A percentile compares a stretch with the other conserved stretches of the same genome.
Evolutionary conservation across 2,329 filamentous ascomycete genomes (phyloP).

Genomic region (Alternaria triticina): DNA sequence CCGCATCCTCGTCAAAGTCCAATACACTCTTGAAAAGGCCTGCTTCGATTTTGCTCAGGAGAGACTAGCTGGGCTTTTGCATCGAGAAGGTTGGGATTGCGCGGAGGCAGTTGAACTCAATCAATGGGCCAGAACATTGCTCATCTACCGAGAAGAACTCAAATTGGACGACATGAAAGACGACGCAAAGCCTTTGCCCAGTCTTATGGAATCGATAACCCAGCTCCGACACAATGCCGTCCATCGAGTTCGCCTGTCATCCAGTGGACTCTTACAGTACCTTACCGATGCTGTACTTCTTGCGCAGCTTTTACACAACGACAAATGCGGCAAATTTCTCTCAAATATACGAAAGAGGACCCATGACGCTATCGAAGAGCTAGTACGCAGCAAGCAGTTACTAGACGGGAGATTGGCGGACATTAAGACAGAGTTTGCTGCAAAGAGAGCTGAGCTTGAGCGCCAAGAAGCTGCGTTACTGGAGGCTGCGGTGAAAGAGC

Average conservation of each 20-base stretch:
- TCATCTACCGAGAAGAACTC: background rate
- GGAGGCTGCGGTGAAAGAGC: background rate
- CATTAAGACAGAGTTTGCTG: background rate
- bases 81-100: background rate
- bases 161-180: background rate
- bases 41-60: background rate
- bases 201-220: background rate
- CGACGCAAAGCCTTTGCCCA: background rate
- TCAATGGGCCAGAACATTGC: background rate
- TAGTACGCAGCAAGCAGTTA: background rate
- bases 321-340: background rate
- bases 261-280: background rate
- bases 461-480: background rate
- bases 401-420: background rate
- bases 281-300: background rate
- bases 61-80: background rate
- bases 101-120: constrained; percentile 2
- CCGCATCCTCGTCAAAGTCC: background rate
- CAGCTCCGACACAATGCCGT: constrained; percentile 1
- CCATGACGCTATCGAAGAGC: background rate
- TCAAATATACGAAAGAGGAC: background rate
- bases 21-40: background rate
- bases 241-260: constrained; percentile 1
- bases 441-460: background rate
- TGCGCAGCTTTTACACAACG: background rate